phyloP scores from a whole-genome alignment of 1,284 basidiomycete genomes.

The Pholiota adiposa region DNA sequence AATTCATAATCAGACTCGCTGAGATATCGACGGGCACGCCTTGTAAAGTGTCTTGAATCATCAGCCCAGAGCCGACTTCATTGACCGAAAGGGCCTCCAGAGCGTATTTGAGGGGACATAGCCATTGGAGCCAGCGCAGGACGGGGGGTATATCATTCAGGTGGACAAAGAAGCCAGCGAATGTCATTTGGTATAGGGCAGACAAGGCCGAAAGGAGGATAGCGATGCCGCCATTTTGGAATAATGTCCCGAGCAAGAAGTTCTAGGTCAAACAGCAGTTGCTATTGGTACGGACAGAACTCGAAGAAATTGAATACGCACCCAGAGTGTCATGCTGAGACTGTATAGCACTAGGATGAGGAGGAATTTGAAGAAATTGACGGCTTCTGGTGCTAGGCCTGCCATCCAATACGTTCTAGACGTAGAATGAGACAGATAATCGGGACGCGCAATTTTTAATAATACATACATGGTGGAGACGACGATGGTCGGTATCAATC shows the following conservation, averaged over 20 bases:
- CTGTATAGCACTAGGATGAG: conserved; percentile 79
- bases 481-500: conserved; percentile 83
- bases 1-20: conserved; percentile 81
- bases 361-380: conserved; percentile 83
- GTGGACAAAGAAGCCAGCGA: conserved; percentile 87
- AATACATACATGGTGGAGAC: conserved; percentile 75
- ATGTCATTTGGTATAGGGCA: conserved; percentile 84
- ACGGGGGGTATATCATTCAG: conserved; percentile 80
- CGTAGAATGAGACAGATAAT: conserved; percentile 21
- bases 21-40: conserved; percentile 84
- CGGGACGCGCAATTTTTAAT: background rate
- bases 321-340: conserved; percentile 83
- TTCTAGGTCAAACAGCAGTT: conserved; percentile 49
- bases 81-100: conserved; percentile 88
- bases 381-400: conserved; percentile 71
- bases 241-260: conserved; percentile 81
- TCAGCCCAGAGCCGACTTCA: conserved; percentile 83
- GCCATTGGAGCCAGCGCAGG: conserved; percentile 87
- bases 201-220: conserved; percentile 81
- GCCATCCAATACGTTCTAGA: conserved; percentile 90
- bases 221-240: conserved; percentile 86
- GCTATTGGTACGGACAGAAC: background rate
- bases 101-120: conserved; percentile 72
- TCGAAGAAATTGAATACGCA: conserved; percentile 42
- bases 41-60: conserved; percentile 78